These are phyloP conservation scores for Uronychia setigera DNA, from an alignment of 73 alveolate genomes.

Conservation along the genomic window DNA sequence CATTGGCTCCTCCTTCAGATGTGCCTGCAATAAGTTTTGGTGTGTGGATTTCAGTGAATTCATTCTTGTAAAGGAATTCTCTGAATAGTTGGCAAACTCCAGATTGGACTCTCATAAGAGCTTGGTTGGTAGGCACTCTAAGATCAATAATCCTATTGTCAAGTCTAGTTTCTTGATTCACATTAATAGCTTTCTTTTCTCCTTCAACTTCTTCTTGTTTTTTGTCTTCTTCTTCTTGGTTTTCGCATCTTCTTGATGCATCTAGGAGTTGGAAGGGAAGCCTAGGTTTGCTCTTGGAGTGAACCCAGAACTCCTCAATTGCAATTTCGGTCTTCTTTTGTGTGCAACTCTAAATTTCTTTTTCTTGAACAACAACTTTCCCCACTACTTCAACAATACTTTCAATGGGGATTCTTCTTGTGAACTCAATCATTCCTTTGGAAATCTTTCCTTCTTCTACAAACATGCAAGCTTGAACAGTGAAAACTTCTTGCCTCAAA, in stretches of 20 bases:
- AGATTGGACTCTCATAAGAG: slow-evolving; percentile 91
- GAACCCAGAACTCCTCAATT: slow-evolving; percentile 74
- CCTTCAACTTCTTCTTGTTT: slow-evolving; percentile 64
- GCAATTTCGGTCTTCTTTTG: slow-evolving; percentile 86
- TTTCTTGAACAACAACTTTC: slow-evolving; percentile 74
- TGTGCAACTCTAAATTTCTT: slow-evolving; percentile 83
- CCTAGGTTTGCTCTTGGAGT: slow-evolving; percentile 80
- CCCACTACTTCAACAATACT: slow-evolving; percentile 90
- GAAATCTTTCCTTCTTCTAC: slow-evolving; percentile 78
- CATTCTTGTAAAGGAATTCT: slow-evolving; percentile 78
- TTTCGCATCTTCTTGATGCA: slow-evolving; percentile 91
- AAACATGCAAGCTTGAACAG: slow-evolving; percentile 86
- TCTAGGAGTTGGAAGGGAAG: slow-evolving; percentile 97
- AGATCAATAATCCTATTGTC: slow-evolving; percentile 95
- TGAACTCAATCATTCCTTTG: slow-evolving; percentile 90
- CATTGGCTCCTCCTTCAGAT: slow-evolving; percentile 99
- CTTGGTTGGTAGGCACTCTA: slow-evolving; percentile 97
- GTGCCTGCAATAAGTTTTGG: slow-evolving; percentile 99
- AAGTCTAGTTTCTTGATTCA: slow-evolving; percentile 89
- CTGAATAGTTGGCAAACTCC: slow-evolving; percentile 97
- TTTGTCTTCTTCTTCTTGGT: slow-evolving; percentile 90
- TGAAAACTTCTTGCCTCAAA: slow-evolving; percentile 87
- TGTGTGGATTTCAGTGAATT: slow-evolving; percentile 99
- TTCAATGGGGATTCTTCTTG: slow-evolving; percentile 85
- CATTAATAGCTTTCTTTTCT: slow-evolving; percentile 81